A percentile compares a stretch with the other conserved stretches of the same genome.
Conservation (phyloP, 169 alveolate species). For the Prorocentrum cordatum region DNA sequence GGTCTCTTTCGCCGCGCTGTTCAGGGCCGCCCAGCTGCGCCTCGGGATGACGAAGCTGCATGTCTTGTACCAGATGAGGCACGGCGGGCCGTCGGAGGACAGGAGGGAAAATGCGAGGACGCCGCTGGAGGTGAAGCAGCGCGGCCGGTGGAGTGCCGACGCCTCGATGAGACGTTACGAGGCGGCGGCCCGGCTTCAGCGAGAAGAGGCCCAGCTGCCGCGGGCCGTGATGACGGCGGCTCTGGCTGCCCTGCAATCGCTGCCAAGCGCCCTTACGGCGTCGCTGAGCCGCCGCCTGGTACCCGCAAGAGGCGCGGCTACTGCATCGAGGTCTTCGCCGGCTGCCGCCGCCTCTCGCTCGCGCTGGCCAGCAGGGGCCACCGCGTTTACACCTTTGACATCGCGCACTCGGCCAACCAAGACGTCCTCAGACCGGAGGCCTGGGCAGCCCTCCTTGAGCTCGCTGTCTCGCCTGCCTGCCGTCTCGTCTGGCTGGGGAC, state of each 20-base stretch:
- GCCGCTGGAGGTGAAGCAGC: neutral
- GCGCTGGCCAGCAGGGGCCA: neutral
- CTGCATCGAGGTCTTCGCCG: neutral
- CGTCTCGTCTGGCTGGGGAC: too few relatives aligned
- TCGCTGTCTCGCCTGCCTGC: too few relatives aligned
- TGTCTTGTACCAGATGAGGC: constrained; percentile 5
- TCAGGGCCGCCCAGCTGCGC: neutral
- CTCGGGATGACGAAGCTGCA: neutral
- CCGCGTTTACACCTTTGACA: too few relatives aligned
- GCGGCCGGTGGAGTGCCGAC: constrained; percentile 19
- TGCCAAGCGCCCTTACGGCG: neutral
- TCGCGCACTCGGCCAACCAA: too few relatives aligned
- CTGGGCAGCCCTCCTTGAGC: too few relatives aligned
- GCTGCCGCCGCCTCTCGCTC: neutral
- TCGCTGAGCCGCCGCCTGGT: neutral
- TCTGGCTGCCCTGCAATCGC: neutral
- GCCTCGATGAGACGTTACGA: neutral
- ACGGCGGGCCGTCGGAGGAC: constrained; percentile 12
- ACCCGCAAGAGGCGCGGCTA: neutral
- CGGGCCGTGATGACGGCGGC: neutral
- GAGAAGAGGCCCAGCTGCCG: neutral
- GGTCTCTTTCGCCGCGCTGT: too few relatives aligned
- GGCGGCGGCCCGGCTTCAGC: neutral
- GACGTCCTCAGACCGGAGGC: too few relatives aligned
- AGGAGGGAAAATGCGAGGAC: neutral